Base-by-base conservation (phyloP, 2,329 filamentous ascomycete species). In the Teratosphaeria gauchensis region DNA sequence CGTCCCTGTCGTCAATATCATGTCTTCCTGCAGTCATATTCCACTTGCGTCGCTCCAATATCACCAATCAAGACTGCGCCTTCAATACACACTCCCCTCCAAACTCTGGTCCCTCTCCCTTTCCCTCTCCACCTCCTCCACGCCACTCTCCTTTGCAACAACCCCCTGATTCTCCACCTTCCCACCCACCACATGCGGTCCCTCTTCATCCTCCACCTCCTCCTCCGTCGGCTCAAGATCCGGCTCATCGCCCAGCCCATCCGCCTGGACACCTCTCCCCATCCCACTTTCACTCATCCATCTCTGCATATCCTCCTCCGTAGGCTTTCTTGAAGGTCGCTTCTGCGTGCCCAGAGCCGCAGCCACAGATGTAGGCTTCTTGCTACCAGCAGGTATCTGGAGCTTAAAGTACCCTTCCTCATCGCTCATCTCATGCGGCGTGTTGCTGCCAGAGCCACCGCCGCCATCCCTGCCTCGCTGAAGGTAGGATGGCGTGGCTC, bases 281-380 rank as follows among this genome's bases (percentile, higher is more conserved):
- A 80, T 79, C 1, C 78, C 78, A 32, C 75, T 77, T 62, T 80
- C 75, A 19, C 70, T 68, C 55, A 73, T 73, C 78, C 78, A 80
- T 16, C 65, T 65, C 62, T 72, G 66, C 30, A 72, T 66, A 42
- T 74, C 71, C 38, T 72, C 64, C 12, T 62, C 63, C 7, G 71
- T 74, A 0, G 72, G 64, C 56, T 74, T 75, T 55, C 84, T 79
- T 68, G 82, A 81, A n/a, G 73, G 74, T 46, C 64, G 63, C 56
- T 68, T 68, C 57, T 68, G 67, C 54, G 2, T 28, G 24, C 24
- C 4, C 24, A 28, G 2, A 28, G 24, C 4, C 24, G 24, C 24
- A 28, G 24, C 24, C 24, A 68, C 62, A 7, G 64, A 59, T 42
- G 35, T 16, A 14, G 35, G 35, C 35, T 31, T 9, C 14, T 24